Conservation (phyloP, 2,329 filamentous ascomycete genomes). For the Cephalotrichum gorgonifer region DNA sequence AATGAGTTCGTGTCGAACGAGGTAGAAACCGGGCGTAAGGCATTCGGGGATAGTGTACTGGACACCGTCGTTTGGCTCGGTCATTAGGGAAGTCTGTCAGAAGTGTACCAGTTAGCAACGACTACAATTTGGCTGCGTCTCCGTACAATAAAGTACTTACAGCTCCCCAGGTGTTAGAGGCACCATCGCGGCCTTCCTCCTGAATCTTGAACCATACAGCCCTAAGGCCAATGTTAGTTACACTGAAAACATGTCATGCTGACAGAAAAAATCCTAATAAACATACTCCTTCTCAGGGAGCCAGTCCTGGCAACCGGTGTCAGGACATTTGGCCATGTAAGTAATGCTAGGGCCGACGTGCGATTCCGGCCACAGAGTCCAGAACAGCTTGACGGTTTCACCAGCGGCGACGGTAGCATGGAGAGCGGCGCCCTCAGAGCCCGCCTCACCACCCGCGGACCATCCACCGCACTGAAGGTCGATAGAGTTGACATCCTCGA, state of each 20-base stretch:
- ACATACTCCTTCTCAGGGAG: conserved; percentile 23
- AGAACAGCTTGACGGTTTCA: conserved; percentile 39
- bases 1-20: conserved; percentile 48
- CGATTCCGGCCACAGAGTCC: conserved; percentile 40
- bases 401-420: conserved; percentile 44
- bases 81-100: conserved; percentile 30
- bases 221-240: not conserved
- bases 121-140: conserved; percentile 8
- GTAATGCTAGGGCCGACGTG: conserved; percentile 46
- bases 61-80: conserved; percentile 29
- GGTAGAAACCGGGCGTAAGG: conserved; percentile 42
- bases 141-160: conserved; percentile 16
- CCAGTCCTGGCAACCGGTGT: conserved; percentile 14
- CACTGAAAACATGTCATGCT: not conserved
- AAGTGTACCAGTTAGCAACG: no score
- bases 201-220: conserved; percentile 5
- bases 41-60: conserved; percentile 44
- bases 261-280: not conserved
- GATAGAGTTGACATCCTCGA: conserved; percentile 38
- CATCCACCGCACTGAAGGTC: conserved; percentile 48
- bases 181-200: conserved; percentile 37
- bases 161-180: conserved; percentile 35
- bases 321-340: conserved; percentile 49
- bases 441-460: conserved; percentile 33
- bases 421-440: conserved; percentile 39